Percentiles rank a stretch among this genome's conserved stretches.
phyloP scores from a whole-genome alignment of 1,284 basidiomycete species.

The Coriolopsis trogii region DNA sequence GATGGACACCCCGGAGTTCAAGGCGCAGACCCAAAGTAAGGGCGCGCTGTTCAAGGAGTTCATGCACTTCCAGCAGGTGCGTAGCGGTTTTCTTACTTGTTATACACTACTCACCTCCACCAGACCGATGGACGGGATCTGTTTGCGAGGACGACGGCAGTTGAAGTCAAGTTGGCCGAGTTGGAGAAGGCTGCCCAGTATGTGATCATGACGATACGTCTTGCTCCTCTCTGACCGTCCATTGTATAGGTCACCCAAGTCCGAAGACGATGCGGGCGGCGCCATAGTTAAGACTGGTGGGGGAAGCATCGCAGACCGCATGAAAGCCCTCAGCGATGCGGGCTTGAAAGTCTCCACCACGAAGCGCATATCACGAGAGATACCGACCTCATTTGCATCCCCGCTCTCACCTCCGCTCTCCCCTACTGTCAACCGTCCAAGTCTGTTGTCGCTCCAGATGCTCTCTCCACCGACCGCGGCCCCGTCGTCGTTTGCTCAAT shows the following conservation, averaged over 20 bases:
- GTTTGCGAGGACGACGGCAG: slow-evolving; percentile 44
- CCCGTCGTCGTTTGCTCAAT: slow-evolving; percentile 31
- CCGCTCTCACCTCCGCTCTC: slow-evolving; percentile 24
- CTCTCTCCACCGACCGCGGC: slow-evolving; percentile 31
- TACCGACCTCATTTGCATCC: slow-evolving; percentile 20
- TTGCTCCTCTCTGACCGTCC: slow-evolving; percentile 1
- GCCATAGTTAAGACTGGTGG: slow-evolving; percentile 43
- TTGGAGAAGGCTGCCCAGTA: slow-evolving; percentile 55
- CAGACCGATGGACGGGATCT: slow-evolving; percentile 58
- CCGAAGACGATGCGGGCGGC: slow-evolving; percentile 30
- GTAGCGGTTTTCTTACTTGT: slow-evolving; percentile 23
- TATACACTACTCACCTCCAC: slow-evolving; percentile 6
- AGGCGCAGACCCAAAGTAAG: slow-evolving; percentile 49
- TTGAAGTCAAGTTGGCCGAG: slow-evolving; percentile 63
- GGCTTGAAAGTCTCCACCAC: slow-evolving; percentile 54
- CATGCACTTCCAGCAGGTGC: slow-evolving; percentile 59
- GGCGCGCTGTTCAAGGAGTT: slow-evolving; percentile 60
- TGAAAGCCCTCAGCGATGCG: slow-evolving; percentile 67
- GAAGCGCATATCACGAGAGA: slow-evolving; percentile 57
- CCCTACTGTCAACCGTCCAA: slow-evolving; percentile 20
- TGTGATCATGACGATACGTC: slow-evolving; percentile 26
- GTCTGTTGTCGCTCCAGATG: slow-evolving; percentile 31
- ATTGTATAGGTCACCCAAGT: slow-evolving; percentile 13
- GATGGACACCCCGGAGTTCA: slow-evolving; percentile 61
- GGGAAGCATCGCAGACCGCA: slow-evolving; percentile 71